phyloP scores from a whole-genome alignment of 306 rosid genomes.

The Mucuna pruriens region DNA sequence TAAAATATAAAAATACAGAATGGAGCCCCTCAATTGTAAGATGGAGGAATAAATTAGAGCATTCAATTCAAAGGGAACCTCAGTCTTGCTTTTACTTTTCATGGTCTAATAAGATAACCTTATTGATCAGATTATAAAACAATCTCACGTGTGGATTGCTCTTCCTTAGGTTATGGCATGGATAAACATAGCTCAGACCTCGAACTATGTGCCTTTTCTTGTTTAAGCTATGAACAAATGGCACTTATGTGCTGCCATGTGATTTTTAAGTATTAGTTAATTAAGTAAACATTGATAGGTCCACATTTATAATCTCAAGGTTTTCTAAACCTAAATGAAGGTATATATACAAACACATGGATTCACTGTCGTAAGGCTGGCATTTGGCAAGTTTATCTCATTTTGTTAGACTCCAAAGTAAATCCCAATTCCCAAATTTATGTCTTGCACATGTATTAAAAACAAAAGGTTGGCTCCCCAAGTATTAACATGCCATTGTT shows the following conservation, averaged over 20 bases:
- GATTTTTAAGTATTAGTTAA: slow-evolving; percentile 2
- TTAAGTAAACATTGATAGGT: not conserved
- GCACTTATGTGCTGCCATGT: slow-evolving; percentile 13
- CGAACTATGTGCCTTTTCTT: not conserved
- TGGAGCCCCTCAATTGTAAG: not conserved
- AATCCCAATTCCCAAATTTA: not conserved
- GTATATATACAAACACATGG: not conserved
- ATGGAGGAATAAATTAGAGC: slow-evolving; percentile 6
- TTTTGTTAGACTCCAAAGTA: not conserved
- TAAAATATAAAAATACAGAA: not conserved
- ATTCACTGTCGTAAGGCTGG: slow-evolving; percentile 29
- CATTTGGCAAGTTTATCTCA: slow-evolving; percentile 22
- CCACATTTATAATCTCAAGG: slow-evolving; percentile 16
- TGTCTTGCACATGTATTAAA: not conserved
- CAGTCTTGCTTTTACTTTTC: not conserved
- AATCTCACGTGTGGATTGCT: slow-evolving; percentile 41
- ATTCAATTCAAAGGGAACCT: not conserved
- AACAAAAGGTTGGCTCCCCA: not conserved
- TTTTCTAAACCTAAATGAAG: not conserved
- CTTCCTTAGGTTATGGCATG: slow-evolving; percentile 5
- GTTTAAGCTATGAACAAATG: slow-evolving; percentile 5
- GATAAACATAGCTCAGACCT: not conserved
- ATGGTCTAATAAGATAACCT: not conserved
- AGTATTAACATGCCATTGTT: not conserved
- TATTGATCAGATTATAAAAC: not conserved